Evolutionary conservation across 371 early-diverging fungal genomes (phyloP).

Genomic region (Mortierella sp.): DNA sequence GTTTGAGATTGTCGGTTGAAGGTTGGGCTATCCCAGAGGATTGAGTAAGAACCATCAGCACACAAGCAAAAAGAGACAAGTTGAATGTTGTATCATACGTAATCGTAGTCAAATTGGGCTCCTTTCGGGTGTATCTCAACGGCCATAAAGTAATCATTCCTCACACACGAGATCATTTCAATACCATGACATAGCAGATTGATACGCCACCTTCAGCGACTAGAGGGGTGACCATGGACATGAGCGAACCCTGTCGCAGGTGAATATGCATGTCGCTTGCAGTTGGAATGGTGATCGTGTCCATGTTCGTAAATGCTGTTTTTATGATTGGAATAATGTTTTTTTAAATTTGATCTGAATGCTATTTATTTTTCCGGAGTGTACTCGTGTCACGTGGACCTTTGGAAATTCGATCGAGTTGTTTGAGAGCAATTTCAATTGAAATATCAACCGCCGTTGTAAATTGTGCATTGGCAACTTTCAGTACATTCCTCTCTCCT

Average conservation of each 20-base stretch:
- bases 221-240: slow-evolving; percentile 89
- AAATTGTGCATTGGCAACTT: neutral
- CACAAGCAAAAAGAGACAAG: neutral
- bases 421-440: too few species aligned
- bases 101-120: neutral
- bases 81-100: neutral
- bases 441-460: too few species aligned
- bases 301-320: slow-evolving; percentile 11
- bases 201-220: slow-evolving; percentile 87
- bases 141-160: neutral
- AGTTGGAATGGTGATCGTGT: slow-evolving; percentile 66
- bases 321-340: neutral
- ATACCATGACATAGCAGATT: slow-evolving; percentile 95
- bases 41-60: neutral
- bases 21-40: slow-evolving; percentile 80
- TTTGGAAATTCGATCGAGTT: too few species aligned
- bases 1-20: slow-evolving; percentile 90
- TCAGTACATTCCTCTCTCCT: neutral
- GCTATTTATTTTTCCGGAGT: neutral
- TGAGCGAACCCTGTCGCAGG: slow-evolving; percentile 93
- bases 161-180: neutral
- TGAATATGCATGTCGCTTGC: slow-evolving; percentile 96
- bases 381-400: neutral
- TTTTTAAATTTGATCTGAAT: neutral
- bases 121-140: slow-evolving; percentile 4